Evolutionary conservation across 2,329 filamentous ascomycete species (phyloP).

Genomic region (Apiospora marii): DNA sequence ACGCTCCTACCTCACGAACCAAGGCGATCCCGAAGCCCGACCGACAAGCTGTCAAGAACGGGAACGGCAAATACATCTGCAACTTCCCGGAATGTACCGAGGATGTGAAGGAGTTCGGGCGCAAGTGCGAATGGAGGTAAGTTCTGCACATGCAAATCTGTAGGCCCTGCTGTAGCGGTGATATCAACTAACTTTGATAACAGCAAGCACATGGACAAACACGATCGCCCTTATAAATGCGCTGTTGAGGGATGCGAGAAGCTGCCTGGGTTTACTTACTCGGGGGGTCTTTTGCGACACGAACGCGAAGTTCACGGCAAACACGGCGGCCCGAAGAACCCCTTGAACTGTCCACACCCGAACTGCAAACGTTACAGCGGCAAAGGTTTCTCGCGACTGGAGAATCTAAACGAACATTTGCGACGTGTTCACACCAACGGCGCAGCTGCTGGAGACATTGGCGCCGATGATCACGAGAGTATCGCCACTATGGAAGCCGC

Average conservation of each 20-base stretch:
- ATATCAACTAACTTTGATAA: conserved; percentile 10
- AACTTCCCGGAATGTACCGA: conserved; percentile 73
- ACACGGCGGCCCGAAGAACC: conserved; percentile 87
- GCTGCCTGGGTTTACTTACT: conserved; percentile 93
- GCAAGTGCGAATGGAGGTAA: conserved; percentile 95
- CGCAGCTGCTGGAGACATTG: conserved; percentile 41
- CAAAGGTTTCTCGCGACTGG: conserved; percentile 89
- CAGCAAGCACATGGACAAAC: conserved; percentile 98
- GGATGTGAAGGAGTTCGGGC: conserved; percentile 70
- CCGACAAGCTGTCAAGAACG: conserved; percentile 66
- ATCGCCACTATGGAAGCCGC: conserved; percentile 29
- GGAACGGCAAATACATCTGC: conserved; percentile 80
- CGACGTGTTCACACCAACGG: conserved; percentile 81
- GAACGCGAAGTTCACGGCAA: conserved; percentile 93
- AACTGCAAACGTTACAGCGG: conserved; percentile 91
- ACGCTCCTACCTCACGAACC: conserved; percentile 43
- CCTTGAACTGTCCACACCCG: conserved; percentile 82
- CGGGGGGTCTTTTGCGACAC: conserved; percentile 86
- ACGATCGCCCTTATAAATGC: conserved; percentile 92
- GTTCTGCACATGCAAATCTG: conserved; percentile 45
- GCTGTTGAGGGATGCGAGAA: conserved; percentile 85
- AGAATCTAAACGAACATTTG: conserved; percentile 93
- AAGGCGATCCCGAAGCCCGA: conserved; percentile 67
- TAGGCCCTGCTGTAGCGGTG: neutral
- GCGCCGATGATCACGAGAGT: conserved; percentile 52